Evolutionary conservation across 306 rosid species (phyloP).

Genomic region (Lablab purpureus): DNA sequence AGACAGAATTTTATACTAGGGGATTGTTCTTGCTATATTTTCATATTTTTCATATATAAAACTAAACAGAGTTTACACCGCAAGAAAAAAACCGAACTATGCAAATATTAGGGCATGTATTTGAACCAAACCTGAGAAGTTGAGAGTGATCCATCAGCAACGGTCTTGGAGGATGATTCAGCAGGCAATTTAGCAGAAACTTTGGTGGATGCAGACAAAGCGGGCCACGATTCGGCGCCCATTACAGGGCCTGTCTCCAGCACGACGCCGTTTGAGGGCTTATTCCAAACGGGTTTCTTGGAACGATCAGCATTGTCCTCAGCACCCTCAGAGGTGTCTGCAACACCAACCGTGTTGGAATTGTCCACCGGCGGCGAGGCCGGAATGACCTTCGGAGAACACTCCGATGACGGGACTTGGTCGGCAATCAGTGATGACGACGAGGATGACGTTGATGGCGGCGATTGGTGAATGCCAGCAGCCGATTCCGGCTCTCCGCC

Average conservation of each 20-base stretch:
- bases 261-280: constrained; percentile 63
- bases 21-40: background rate
- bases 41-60: background rate
- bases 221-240: constrained; percentile 88
- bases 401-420: constrained; percentile 51
- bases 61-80: background rate
- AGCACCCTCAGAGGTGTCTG: constrained; percentile 46
- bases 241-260: constrained; percentile 65
- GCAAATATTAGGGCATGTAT: background rate
- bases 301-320: constrained; percentile 62
- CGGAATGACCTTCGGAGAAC: constrained; percentile 51
- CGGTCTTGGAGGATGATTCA: constrained; percentile 60
- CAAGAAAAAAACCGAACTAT: background rate
- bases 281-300: constrained; percentile 79
- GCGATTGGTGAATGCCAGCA: constrained; percentile 52
- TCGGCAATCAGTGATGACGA: constrained; percentile 55
- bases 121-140: constrained; percentile 67
- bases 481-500: constrained; percentile 65
- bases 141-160: constrained; percentile 55
- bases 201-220: constrained; percentile 66
- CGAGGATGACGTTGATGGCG: constrained; percentile 57
- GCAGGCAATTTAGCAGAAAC: constrained; percentile 56
- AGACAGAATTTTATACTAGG: background rate
- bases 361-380: constrained; percentile 50
- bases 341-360: background rate